Evolutionary conservation across 768 basidiomycete genomes (phyloP).

Genomic region (Russula sp.): DNA sequence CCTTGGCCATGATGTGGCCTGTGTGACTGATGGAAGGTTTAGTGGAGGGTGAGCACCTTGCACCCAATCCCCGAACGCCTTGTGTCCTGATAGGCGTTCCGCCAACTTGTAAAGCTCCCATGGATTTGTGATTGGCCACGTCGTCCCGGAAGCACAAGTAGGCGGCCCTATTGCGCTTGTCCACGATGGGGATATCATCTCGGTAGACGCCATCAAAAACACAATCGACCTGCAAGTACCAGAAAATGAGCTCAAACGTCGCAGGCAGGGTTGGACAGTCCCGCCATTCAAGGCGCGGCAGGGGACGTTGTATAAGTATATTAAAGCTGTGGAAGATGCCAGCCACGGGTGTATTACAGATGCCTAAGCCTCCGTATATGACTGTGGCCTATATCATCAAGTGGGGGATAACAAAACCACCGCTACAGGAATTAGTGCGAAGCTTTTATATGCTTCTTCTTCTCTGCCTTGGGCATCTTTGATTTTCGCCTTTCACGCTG

Average conservation of each 20-base stretch:
- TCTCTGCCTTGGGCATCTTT: slow-evolving; percentile 95
- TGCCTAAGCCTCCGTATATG: slow-evolving; percentile 36
- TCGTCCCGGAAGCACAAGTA: slow-evolving; percentile 92
- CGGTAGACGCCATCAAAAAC: slow-evolving; percentile 85
- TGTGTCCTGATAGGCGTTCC: slow-evolving; percentile 13
- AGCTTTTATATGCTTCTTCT: slow-evolving; percentile 74
- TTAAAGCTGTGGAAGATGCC: slow-evolving; percentile 82
- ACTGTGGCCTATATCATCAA: not conserved
- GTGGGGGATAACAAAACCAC: not conserved
- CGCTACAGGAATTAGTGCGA: slow-evolving; percentile 20
- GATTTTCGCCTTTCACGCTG: slow-evolving; percentile 80
- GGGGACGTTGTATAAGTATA: slow-evolving; percentile 86
- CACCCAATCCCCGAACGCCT: not conserved
- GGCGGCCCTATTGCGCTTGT: slow-evolving; percentile 92
- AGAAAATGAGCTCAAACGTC: slow-evolving; percentile 67
- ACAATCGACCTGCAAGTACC: slow-evolving; percentile 72
- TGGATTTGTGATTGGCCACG: slow-evolving; percentile 95
- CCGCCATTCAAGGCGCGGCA: slow-evolving; percentile 78
- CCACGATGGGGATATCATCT: slow-evolving; percentile 78
- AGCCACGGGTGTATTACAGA: slow-evolving; percentile 91
- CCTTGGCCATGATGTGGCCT: slow-evolving; percentile 91
- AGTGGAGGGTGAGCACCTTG: slow-evolving; percentile 75
- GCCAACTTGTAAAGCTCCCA: slow-evolving; percentile 58
- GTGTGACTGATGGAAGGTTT: slow-evolving; percentile 96
- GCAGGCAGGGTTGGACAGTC: slow-evolving; percentile 69